phyloP scores from a whole-genome alignment of 2,329 filamentous ascomycete species.

The Colletotrichum sp. region DNA sequence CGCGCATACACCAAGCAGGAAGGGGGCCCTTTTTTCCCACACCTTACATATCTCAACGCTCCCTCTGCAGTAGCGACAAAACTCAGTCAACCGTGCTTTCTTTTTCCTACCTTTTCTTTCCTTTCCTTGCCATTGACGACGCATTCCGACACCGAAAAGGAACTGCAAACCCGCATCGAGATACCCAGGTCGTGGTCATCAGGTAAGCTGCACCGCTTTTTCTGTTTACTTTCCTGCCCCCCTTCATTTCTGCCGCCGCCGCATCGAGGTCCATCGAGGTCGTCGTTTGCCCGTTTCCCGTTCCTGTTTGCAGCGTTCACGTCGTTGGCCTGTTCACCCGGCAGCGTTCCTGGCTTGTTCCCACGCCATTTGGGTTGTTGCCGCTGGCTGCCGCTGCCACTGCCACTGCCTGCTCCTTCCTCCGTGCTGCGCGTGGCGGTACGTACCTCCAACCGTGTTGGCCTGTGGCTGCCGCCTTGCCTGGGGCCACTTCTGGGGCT shows the following conservation, averaged over 20 bases:
- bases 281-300: not conserved
- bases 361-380: not conserved
- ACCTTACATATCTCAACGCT: slow-evolving; percentile 14
- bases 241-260: not conserved
- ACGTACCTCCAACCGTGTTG: slow-evolving; percentile 10
- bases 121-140: slow-evolving; percentile 8
- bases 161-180: not conserved
- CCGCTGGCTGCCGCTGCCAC: not conserved
- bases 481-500: not conserved
- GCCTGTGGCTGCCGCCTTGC: slow-evolving; percentile 1
- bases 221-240: not conserved
- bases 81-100: slow-evolving; percentile 2
- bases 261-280: not conserved
- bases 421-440: not conserved
- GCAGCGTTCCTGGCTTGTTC: not conserved
- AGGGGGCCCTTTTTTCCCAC: not conserved
- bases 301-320: not conserved
- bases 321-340: not conserved
- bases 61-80: slow-evolving; percentile 11
- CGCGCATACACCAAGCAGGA: not conserved
- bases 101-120: not conserved
- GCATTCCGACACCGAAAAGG: not conserved
- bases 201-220: not conserved
- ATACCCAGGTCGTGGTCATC: not conserved
- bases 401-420: not conserved